Evolutionary conservation across 805 yeast species (phyloP), one percentile per base, ranked within the genome.

Genomic region (Candida broadrunensis): DNA sequence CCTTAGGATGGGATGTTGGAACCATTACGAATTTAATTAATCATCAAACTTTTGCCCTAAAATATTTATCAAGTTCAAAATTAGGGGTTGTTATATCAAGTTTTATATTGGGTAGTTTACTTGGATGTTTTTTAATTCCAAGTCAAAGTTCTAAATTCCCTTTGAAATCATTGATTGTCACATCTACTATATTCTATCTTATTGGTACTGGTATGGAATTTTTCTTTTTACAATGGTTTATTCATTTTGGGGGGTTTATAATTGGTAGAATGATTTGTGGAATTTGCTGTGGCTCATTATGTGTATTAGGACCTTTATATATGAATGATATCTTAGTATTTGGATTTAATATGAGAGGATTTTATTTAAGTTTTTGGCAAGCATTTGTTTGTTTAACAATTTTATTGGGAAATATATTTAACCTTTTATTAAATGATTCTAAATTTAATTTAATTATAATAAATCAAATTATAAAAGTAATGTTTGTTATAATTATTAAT

Each of bases 1-100:
- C 57, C 8, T 33, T 56, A 4, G 62, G 63, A 1, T 57, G 60
- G 62, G 62, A 56, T 36, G 52, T 56, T 21, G 61, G 58, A 6
- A 51, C 59, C 8, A 47, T 49, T 5, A 54, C 55, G 2, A 41
- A 48, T 24, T 33, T 50, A 17, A 25, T 52, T 15, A 43, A 39
- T 14, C 47, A 46, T 39, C 16, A 26, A 7, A 20, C 37, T 16
- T 56, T 55, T 37, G 43, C 46, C 11, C 26, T 29, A 23, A 39
- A 43, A 4, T 24, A 14, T 9, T 24, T 46, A 21, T 36, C 48
- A 4, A 36, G 45, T 9, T 34, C 49, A 17, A 47, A 42, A 33
- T 24, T 48, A 19, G 63, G 63, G 2, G 34, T 53, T 2, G 36
- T 52, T 7, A 45, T 57, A 2, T 53, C 62, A 13, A 36, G 50